A percentile compares a stretch with the other conserved stretches of the same genome.
Conservation (phyloP, 495 filamentous ascomycete species). For the Sphaerosporella brunnea region DNA sequence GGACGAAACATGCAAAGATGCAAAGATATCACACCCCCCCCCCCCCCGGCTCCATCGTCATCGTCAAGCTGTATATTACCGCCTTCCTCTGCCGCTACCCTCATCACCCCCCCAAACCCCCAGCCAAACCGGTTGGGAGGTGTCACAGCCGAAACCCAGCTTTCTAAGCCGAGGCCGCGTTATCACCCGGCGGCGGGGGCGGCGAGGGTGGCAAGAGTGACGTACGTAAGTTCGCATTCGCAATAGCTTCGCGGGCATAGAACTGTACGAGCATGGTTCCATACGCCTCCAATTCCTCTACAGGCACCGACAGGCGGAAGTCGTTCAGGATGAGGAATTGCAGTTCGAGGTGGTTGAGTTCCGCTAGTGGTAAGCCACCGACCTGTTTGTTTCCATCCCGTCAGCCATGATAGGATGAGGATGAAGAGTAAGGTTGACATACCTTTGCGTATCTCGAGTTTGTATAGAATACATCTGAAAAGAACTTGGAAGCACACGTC, state of each 20-base stretch:
- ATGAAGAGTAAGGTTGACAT: slow-evolving; percentile 19
- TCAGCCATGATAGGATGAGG: neutral
- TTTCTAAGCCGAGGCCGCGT: too few species aligned
- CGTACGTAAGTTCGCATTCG: slow-evolving; percentile 29
- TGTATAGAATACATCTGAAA: slow-evolving; percentile 98
- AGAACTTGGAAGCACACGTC: slow-evolving; percentile 98
- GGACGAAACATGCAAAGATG: slow-evolving; percentile 10
- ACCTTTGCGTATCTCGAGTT: slow-evolving; percentile 99
- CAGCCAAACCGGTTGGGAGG: too few species aligned
- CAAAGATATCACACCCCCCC: slow-evolving; percentile 4
- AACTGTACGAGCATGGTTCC: slow-evolving; percentile 98
- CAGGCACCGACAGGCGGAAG: slow-evolving; percentile 82
- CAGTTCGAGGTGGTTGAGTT: slow-evolving; percentile 91
- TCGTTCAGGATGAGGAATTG: slow-evolving; percentile 95
- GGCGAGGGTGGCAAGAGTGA: slow-evolving; percentile 6
- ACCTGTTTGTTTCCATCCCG: slow-evolving; percentile 40
- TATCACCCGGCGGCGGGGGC: neutral
- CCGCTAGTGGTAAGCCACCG: slow-evolving; percentile 83
- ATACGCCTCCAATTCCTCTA: slow-evolving; percentile 92
- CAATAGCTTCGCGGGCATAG: slow-evolving; percentile 78
- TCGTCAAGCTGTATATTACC: neutral
- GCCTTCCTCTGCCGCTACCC: neutral
- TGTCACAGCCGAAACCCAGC: too few species aligned
- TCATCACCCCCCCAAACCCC: too few species aligned
- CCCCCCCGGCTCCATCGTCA: neutral